Percentiles rank a stretch among this genome's conserved stretches.
Conservation (phyloP, 2,329 filamentous ascomycete species). For the Tolypocladium sp. region DNA sequence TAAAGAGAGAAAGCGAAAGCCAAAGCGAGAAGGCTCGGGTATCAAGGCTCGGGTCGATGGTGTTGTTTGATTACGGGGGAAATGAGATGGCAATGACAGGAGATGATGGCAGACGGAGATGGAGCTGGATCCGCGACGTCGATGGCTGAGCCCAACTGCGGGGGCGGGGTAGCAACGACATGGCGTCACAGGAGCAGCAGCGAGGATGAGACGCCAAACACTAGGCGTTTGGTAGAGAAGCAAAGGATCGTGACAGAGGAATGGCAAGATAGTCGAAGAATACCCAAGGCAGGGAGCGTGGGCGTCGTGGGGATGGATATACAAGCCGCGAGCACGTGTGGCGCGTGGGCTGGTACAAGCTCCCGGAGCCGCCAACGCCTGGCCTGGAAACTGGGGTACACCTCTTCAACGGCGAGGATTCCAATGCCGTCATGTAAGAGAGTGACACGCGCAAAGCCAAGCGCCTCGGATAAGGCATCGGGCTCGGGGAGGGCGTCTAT, state of each 20-base stretch:
- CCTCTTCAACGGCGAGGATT: neutral
- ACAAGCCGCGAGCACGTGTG: no score
- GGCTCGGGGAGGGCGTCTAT: neutral
- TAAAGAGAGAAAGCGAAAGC: neutral
- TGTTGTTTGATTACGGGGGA: neutral
- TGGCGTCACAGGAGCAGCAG: neutral
- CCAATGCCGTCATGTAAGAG: neutral
- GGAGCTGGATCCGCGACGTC: neutral
- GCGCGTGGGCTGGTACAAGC: no score
- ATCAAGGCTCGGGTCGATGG: neutral
- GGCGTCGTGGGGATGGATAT: no score
- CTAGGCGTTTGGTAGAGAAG: neutral
- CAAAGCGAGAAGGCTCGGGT: neutral
- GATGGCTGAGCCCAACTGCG: slow-evolving; percentile 4
- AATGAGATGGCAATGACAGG: neutral
- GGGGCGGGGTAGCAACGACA: slow-evolving; percentile 5
- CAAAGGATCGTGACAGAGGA: neutral
- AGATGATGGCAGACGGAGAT: neutral
- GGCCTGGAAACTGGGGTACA: neutral
- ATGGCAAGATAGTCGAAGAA: no score
- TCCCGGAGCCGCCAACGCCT: neutral
- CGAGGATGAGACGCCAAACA: neutral
- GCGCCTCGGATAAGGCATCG: neutral
- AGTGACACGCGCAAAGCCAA: neutral
- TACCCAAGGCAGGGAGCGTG: no score